Percentiles rank a stretch among this genome's conserved stretches.
Evolutionary conservation across 352 stramenopile species (phyloP).

Genomic region (Phytophthora podocarpi): DNA sequence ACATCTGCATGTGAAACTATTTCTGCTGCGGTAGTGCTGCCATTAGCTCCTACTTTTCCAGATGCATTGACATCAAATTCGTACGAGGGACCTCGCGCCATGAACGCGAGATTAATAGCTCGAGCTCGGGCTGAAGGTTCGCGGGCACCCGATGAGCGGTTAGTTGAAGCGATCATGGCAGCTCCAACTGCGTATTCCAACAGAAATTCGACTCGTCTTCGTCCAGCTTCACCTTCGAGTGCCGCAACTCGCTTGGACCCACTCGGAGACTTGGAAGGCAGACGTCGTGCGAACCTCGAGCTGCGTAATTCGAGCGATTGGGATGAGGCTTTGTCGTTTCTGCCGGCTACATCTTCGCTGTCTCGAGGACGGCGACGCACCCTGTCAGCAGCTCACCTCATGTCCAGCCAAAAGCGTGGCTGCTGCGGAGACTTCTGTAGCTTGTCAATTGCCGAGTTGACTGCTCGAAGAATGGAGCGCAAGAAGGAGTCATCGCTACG

Average conservation of each 20-base stretch:
- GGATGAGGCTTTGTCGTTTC: constrained; percentile 62
- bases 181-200: constrained; percentile 47
- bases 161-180: constrained; percentile 77
- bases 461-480: constrained; percentile 43
- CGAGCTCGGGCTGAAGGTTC: constrained; percentile 58
- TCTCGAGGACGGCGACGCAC: constrained; percentile 59
- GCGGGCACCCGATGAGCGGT: constrained; percentile 57
- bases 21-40: constrained; percentile 6
- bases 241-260: constrained; percentile 35
- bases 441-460: constrained; percentile 45
- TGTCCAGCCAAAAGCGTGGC: constrained; percentile 76
- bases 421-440: constrained; percentile 77
- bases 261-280: constrained; percentile 38
- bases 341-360: constrained; percentile 54
- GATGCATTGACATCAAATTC: constrained; percentile 14
- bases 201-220: constrained; percentile 23
- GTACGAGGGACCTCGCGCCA: constrained; percentile 63
- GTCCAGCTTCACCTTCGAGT: constrained; percentile 32
- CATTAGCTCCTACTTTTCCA: constrained; percentile 8
- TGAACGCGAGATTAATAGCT: constrained; percentile 67
- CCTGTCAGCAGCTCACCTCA: constrained; percentile 65
- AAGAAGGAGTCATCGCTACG: constrained; percentile 32
- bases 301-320: constrained; percentile 46
- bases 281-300: constrained; percentile 24
- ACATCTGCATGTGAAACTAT: constrained; percentile 66